A percentile compares a stretch with the other conserved stretches of the same genome.
Conservation (phyloP, 192 early-diverging fungal genomes). For the Coemansia asiatica region DNA sequence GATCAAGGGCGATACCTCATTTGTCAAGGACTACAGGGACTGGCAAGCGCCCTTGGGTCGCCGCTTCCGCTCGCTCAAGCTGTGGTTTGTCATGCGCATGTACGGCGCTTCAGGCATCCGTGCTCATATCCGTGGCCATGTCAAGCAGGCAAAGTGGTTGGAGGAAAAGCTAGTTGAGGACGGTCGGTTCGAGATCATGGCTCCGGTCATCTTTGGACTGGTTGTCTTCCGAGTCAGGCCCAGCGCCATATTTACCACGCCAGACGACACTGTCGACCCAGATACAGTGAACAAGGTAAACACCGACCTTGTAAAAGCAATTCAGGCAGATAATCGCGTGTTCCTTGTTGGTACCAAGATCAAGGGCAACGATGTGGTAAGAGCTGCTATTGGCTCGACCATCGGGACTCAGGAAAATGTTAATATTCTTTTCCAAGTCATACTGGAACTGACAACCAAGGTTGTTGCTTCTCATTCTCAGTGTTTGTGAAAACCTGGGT, state of each 20-base stretch:
- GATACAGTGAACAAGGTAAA: constrained; percentile 35
- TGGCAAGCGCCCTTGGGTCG: constrained; percentile 63
- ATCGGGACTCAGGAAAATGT: constrained; percentile 24
- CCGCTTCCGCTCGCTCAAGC: constrained; percentile 64
- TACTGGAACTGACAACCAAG: constrained; percentile 11
- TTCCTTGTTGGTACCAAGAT: constrained; percentile 42
- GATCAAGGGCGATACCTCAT: constrained; percentile 24
- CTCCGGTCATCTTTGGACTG: constrained; percentile 47
- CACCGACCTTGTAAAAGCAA: constrained; percentile 18
- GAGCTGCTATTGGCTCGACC: constrained; percentile 36
- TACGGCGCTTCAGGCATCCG: constrained; percentile 59
- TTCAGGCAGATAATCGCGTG: constrained; percentile 45
- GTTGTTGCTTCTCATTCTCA: constrained; percentile 19
- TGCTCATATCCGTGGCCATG: constrained; percentile 50
- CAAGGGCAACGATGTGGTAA: constrained; percentile 34
- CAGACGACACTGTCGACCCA: not conserved
- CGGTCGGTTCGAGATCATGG: constrained; percentile 53
- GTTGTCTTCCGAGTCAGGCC: constrained; percentile 54
- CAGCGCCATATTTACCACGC: constrained; percentile 5
- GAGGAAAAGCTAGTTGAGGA: constrained; percentile 37
- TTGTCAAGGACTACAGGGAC: constrained; percentile 58
- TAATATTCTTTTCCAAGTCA: constrained; percentile 15
- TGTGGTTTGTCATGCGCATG: constrained; percentile 65
- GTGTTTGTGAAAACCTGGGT: too few relatives aligned
- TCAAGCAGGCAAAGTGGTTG: constrained; percentile 43